phyloP scores from a whole-genome alignment of 371 early-diverging fungal species.

The Circinella umbellata region DNA sequence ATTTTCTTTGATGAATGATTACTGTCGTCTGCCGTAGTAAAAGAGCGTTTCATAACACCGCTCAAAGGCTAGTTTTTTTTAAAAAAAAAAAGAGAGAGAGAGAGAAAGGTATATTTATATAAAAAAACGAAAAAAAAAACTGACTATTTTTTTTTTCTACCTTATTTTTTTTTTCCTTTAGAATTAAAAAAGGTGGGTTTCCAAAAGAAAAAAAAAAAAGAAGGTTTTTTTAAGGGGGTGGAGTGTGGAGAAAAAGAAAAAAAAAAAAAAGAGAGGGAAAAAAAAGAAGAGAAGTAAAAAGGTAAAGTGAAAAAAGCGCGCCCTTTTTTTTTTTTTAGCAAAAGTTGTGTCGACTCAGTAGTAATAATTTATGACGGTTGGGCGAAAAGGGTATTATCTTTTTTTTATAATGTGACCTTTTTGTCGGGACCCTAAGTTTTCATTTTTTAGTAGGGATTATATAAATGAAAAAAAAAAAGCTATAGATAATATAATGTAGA shows the following conservation, averaged over 20 bases:
- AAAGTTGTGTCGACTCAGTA: too few species aligned
- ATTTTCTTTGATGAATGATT: slow-evolving; percentile 34
- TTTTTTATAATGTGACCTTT: too few species aligned
- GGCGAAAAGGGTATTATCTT: too few species aligned
- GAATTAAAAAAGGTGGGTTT: neutral
- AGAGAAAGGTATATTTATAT: neutral
- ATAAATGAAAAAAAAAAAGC: too few species aligned
- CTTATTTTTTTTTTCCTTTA: too few species aligned
- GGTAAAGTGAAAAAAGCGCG: neutral
- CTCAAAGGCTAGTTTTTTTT: slow-evolving; percentile 12
- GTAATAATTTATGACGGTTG: neutral
- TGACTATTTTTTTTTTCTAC: too few species aligned
- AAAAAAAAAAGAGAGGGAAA: neutral
- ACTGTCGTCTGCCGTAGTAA: slow-evolving; percentile 25
- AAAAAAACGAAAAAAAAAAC: neutral
- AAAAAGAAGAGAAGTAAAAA: neutral
- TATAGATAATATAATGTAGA: too few species aligned
- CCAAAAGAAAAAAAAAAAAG: slow-evolving; percentile 1
- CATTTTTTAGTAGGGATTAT: too few species aligned
- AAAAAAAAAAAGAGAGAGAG: neutral
- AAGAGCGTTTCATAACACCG: slow-evolving; percentile 49
- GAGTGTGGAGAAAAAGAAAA: neutral
- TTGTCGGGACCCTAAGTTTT: too few species aligned
- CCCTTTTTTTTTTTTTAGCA: neutral
- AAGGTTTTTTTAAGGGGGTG: neutral